Base-by-base conservation (phyloP, 257 asterid species). In the Ligustrum vulgare region DNA sequence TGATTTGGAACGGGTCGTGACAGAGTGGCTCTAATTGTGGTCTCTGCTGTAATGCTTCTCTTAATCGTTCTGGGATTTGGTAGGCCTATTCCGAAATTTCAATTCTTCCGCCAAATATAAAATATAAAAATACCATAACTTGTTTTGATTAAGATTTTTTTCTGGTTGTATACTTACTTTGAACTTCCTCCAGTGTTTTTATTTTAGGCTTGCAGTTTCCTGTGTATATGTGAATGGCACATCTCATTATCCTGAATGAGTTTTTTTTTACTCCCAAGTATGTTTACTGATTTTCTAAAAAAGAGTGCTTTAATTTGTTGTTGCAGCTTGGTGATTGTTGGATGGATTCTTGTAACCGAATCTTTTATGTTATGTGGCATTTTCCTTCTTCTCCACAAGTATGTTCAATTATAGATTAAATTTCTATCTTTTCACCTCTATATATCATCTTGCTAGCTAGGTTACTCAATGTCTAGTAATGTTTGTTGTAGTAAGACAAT, bases 321-420 rank as follows among this genome's bases (percentile, higher is more conserved):
- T 84, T 85, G 87, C 96, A 93, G 98, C 69, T 80, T 94, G 92
- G 97, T 92, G 78, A 71, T 92, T 65, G 31, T 82, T n/a, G 97
- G 97, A 75, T 93, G 98, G 98, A 87, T 93, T 88, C 91, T 93
- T 54, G 96, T 93, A 72, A 85, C 98, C 0, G 94, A 87, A 72
- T 91, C 97, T 51, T 93, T 93, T 82, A 74, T 93, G 64, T 74
- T 93, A 71, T 93, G 98, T 68, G 98, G 97, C 83, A 66, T 93
- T 73, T 93, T 93, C 80, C 95, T 93, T 77, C 84, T 93, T 65
- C 96, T 91, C 67, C 97, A 93, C 88, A 91, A 93, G 98, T 93
- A 60, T 25, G 67, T 60, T 60, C 67, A 25, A 60, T 25, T 23
- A 60, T 60, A 25, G 67, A 23, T 25, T 60, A 16, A 35, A 10